These are phyloP conservation scores for Rhodotorula taiwanensis DNA, from an alignment of 768 basidiomycete genomes.

Conservation along the genomic window DNA sequence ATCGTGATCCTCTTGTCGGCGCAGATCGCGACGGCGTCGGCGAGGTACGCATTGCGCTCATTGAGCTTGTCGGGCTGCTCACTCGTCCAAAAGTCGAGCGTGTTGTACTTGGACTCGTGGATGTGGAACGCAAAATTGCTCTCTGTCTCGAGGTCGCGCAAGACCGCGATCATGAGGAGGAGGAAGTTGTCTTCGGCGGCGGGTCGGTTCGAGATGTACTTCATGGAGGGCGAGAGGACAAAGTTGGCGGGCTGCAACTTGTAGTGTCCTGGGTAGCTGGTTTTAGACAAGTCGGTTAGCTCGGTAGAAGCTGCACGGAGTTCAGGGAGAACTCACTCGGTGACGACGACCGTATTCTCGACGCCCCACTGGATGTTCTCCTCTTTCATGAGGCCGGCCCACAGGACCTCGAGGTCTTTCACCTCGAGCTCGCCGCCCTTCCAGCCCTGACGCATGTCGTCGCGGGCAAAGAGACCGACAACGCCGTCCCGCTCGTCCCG, in stretches of 20 bases:
- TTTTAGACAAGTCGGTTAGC: background rate
- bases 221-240: slow-evolving; percentile 7
- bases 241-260: slow-evolving; percentile 15
- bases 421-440: background rate
- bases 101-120: background rate
- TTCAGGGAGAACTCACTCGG: background rate
- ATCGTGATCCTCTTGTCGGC: slow-evolving; percentile 10
- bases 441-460: slow-evolving; percentile 13
- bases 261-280: background rate
- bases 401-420: slow-evolving; percentile 29
- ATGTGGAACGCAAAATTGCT: slow-evolving; percentile 25
- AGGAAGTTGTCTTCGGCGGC: slow-evolving; percentile 22
- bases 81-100: background rate
- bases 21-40: slow-evolving; percentile 14
- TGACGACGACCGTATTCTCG: slow-evolving; percentile 25
- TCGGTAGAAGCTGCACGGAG: background rate
- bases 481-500: slow-evolving; percentile 32
- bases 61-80: background rate
- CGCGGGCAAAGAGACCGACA: slow-evolving; percentile 23
- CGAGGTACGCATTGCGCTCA: slow-evolving; percentile 13
- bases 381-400: slow-evolving; percentile 12
- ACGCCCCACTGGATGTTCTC: slow-evolving; percentile 22
- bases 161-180: slow-evolving; percentile 12
- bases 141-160: slow-evolving; percentile 27
- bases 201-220: slow-evolving; percentile 13